These are phyloP conservation scores for Hamigera avellanea DNA, from an alignment of 495 filamentous ascomycete species.

Conservation along the genomic window DNA sequence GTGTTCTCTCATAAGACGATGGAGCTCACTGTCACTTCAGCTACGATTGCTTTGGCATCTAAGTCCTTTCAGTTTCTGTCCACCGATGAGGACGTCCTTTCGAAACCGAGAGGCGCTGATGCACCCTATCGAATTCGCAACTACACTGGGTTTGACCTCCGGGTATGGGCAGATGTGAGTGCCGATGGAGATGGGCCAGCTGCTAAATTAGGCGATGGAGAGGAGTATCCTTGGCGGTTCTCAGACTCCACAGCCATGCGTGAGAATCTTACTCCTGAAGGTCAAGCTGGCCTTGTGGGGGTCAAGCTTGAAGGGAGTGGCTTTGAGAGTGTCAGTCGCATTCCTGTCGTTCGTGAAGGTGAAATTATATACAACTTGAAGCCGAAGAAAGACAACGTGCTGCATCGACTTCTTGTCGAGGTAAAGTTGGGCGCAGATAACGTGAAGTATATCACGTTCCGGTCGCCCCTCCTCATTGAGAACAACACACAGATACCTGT, in stretches of 20 bases:
- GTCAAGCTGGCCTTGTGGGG: conserved; percentile 61
- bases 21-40: conserved; percentile 85
- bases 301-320: conserved; percentile 84
- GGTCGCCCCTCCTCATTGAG: conserved; percentile 91
- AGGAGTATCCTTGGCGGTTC: conserved; percentile 91
- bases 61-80: conserved; percentile 87
- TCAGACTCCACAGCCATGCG: conserved; percentile 91
- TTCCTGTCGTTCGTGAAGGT: conserved; percentile 86
- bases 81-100: conserved; percentile 83
- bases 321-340: conserved; percentile 79
- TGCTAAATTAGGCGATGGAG: conserved; percentile 76
- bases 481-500: conserved; percentile 96
- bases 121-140: conserved; percentile 90
- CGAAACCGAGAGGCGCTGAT: conserved; percentile 84
- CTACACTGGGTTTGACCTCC: conserved; percentile 83
- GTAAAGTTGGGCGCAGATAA: conserved; percentile 84
- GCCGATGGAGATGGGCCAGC: conserved; percentile 51
- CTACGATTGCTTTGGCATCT: conserved; percentile 83
- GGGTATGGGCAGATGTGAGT: conserved; percentile 66
- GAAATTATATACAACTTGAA: conserved; percentile 78
- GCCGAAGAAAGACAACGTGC: conserved; percentile 68
- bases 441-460: conserved; percentile 94
- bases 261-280: conserved; percentile 79
- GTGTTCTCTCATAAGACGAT: conserved; percentile 78
- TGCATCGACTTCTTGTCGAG: conserved; percentile 86